phyloP scores from a whole-genome alignment of 306 rosid genomes.

The Malus sieversii region DNA sequence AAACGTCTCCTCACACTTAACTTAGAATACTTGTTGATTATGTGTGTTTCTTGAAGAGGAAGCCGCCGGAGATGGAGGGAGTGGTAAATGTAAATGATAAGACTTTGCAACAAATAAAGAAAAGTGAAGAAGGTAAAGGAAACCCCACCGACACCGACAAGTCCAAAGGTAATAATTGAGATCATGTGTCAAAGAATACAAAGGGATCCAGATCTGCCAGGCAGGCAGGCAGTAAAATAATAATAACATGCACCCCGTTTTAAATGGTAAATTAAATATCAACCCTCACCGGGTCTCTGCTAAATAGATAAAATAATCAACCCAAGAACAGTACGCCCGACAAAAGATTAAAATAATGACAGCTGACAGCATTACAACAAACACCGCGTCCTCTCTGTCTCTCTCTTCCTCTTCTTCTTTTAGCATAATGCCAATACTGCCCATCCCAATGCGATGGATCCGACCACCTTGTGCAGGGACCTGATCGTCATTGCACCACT shows the following conservation, averaged over 20 bases:
- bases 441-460: conserved; percentile 61
- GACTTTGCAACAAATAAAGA: neutral
- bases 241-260: neutral
- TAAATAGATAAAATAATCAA: conserved; percentile 6
- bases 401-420: neutral
- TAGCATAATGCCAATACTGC: conserved; percentile 50
- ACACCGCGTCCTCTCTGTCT: conserved; percentile 2
- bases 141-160: neutral
- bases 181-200: conserved; percentile 10
- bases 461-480: conserved; percentile 44
- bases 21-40: no score
- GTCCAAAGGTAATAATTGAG: neutral
- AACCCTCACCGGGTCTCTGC: neutral
- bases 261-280: conserved; percentile 10
- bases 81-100: neutral
- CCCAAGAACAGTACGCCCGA: neutral
- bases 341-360: conserved; percentile 33
- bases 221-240: neutral
- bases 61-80: neutral
- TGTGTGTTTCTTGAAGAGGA: no score
- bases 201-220: neutral
- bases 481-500: conserved; percentile 53
- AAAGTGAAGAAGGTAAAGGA: neutral
- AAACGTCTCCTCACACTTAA: no score
- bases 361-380: neutral